Conservation (phyloP, 129 eudicot species). For the Artemisia argyi region DNA sequence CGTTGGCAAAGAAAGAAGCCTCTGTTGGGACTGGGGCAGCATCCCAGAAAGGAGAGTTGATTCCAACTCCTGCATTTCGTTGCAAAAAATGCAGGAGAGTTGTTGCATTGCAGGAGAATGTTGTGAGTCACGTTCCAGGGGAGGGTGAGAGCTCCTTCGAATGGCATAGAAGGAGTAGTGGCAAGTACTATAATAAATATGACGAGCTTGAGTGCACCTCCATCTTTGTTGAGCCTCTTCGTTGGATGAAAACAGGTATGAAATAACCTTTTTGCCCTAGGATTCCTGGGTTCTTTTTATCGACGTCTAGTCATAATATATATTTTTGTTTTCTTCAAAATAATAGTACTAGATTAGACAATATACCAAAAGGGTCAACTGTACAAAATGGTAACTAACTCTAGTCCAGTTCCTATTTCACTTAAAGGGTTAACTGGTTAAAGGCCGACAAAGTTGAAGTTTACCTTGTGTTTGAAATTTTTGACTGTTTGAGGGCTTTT, state of each 20-base stretch:
- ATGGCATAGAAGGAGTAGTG: slow-evolving; percentile 80
- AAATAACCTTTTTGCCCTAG: not conserved
- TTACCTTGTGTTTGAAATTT: too few relatives aligned
- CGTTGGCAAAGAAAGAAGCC: slow-evolving; percentile 50
- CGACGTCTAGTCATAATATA: too few relatives aligned
- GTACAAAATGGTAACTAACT: too few relatives aligned
- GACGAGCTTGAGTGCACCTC: slow-evolving; percentile 85
- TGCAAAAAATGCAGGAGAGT: slow-evolving; percentile 92
- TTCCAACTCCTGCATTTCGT: slow-evolving; percentile 60
- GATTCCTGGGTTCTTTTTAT: too few relatives aligned
- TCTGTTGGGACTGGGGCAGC: slow-evolving; percentile 35
- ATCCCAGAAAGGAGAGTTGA: slow-evolving; percentile 32
- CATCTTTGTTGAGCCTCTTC: slow-evolving; percentile 89
- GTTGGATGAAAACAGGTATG: slow-evolving; percentile 96
- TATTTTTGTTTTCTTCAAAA: too few relatives aligned
- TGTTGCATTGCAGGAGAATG: slow-evolving; percentile 82
- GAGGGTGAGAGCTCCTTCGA: slow-evolving; percentile 87
- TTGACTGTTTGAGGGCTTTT: too few relatives aligned
- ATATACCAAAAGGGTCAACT: too few relatives aligned
- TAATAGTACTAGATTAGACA: too few relatives aligned
- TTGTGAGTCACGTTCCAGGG: slow-evolving; percentile 80
- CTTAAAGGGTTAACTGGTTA: too few relatives aligned
- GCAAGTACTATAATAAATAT: slow-evolving; percentile 45
- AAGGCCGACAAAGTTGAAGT: too few relatives aligned
- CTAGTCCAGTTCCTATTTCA: too few relatives aligned